These are phyloP conservation scores for Kodamaea laetipori DNA, from an alignment of 805 yeast species.

Conservation along the genomic window DNA sequence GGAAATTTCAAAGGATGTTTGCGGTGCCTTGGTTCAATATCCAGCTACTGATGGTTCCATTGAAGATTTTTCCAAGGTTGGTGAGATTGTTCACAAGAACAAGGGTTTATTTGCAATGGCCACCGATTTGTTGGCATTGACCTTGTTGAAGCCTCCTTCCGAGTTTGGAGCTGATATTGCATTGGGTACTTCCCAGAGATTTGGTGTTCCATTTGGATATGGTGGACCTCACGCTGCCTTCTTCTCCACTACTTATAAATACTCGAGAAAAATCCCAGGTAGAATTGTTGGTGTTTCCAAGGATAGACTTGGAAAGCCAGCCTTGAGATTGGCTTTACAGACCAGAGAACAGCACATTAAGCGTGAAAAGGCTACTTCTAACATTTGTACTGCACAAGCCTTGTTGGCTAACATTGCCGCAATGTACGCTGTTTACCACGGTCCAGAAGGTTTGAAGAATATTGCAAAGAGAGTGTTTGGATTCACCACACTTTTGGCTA, in stretches of 20 bases:
- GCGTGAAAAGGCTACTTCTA: slow-evolving; percentile 96
- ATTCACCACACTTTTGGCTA: slow-evolving; percentile 70
- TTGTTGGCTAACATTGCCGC: slow-evolving; percentile 93
- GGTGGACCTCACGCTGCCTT: slow-evolving; percentile 99
- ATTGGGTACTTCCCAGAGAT: slow-evolving; percentile 89
- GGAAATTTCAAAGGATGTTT: slow-evolving; percentile 41
- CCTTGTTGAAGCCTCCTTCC: slow-evolving; percentile 81
- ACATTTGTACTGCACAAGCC: slow-evolving; percentile 98
- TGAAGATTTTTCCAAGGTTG: slow-evolving; percentile 52
- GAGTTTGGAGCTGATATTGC: slow-evolving; percentile 90
- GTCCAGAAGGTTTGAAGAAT: slow-evolving; percentile 77
- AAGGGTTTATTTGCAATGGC: slow-evolving; percentile 84
- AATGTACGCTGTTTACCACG: slow-evolving; percentile 95
- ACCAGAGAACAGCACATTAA: slow-evolving; percentile 98
- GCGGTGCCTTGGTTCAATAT: slow-evolving; percentile 88
- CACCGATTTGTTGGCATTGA: slow-evolving; percentile 88
- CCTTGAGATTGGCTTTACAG: slow-evolving; percentile 89
- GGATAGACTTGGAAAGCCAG: slow-evolving; percentile 88
- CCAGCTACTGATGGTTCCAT: slow-evolving; percentile 83
- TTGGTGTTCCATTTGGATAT: slow-evolving; percentile 96
- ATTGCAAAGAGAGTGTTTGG: slow-evolving; percentile 81
- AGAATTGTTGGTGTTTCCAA: slow-evolving; percentile 91
- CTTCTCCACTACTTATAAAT: slow-evolving; percentile 79
- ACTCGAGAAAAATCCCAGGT: slow-evolving; percentile 94
- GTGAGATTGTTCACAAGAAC: slow-evolving; percentile 64